Conservation (phyloP, 2,329 filamentous ascomycete species). For the Fusarium sulawesiense region DNA sequence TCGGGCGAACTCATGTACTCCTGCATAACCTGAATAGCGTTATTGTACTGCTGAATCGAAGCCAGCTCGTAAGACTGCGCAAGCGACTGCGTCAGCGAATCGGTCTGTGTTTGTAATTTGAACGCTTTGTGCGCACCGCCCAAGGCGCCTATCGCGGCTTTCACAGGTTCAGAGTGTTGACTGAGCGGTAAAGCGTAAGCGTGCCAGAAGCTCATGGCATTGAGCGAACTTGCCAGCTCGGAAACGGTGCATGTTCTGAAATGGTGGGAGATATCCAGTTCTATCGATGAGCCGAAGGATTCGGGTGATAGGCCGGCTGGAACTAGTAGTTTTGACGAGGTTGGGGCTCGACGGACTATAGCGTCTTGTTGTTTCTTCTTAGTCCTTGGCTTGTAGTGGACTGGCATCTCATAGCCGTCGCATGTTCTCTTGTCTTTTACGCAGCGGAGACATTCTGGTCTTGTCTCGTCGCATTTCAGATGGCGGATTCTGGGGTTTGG, state of each 20-base stretch:
- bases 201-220: slow-evolving; percentile 15
- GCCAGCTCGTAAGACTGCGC: slow-evolving; percentile 7
- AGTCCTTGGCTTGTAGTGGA: background rate
- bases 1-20: slow-evolving; percentile 9
- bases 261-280: slow-evolving; percentile 16
- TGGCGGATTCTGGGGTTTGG: slow-evolving; percentile 13
- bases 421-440: slow-evolving; percentile 15
- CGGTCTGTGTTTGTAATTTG: slow-evolving; percentile 7
- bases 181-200: slow-evolving; percentile 5
- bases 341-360: background rate
- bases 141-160: slow-evolving; percentile 5
- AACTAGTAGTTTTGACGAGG: background rate
- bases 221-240: background rate
- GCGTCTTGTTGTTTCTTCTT: slow-evolving; percentile 1
- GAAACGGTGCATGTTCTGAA: slow-evolving; percentile 7
- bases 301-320: slow-evolving; percentile 4
- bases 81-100: background rate
- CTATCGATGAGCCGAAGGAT: background rate
- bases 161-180: background rate
- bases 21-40: background rate
- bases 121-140: slow-evolving; percentile 23
- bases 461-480: slow-evolving; percentile 30
- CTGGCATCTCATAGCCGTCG: slow-evolving; percentile 4
- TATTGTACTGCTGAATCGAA: slow-evolving; percentile 8
- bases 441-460: slow-evolving; percentile 14